A percentile compares a stretch with the other conserved stretches of the same genome.
These are phyloP conservation scores for Rickenella mellea DNA, from an alignment of 768 basidiomycete genomes.

Conservation along the genomic window DNA sequence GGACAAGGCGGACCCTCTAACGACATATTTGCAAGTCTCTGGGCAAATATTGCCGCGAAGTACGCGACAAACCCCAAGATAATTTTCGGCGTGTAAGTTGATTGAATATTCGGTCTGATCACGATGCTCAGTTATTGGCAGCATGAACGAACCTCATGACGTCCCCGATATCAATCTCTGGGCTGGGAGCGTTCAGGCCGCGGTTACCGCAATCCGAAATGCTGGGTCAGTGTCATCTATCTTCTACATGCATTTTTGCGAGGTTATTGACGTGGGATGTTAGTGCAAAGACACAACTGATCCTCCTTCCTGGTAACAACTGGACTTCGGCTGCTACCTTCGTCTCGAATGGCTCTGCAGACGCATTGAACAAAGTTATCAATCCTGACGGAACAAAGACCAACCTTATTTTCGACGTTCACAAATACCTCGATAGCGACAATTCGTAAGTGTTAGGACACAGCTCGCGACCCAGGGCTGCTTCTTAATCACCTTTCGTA, in stretches of 20 bases:
- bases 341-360: slow-evolving; percentile 39
- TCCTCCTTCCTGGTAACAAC: slow-evolving; percentile 51
- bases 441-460: slow-evolving; percentile 25
- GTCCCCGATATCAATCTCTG: slow-evolving; percentile 36
- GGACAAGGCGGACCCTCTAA: slow-evolving; percentile 56
- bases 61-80: slow-evolving; percentile 32
- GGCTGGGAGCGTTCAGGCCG: slow-evolving; percentile 47
- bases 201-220: slow-evolving; percentile 50
- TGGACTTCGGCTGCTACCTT: slow-evolving; percentile 46
- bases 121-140: slow-evolving; percentile 6
- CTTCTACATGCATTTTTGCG: neutral
- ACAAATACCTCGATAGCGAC: slow-evolving; percentile 52
- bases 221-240: slow-evolving; percentile 29
- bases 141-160: slow-evolving; percentile 62
- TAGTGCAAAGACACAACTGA: slow-evolving; percentile 43
- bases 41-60: slow-evolving; percentile 41
- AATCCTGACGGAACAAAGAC: slow-evolving; percentile 36
- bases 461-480: neutral
- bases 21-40: slow-evolving; percentile 41
- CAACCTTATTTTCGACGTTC: slow-evolving; percentile 50
- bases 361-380: slow-evolving; percentile 32
- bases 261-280: neutral
- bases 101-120: slow-evolving; percentile 9
- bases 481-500: slow-evolving; percentile 8
- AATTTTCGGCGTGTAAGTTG: slow-evolving; percentile 39